Evolutionary conservation across 192 early-diverging fungal species (phyloP), one percentile per base, ranked within the genome.

Genomic region (Chytriomyces sp.): DNA sequence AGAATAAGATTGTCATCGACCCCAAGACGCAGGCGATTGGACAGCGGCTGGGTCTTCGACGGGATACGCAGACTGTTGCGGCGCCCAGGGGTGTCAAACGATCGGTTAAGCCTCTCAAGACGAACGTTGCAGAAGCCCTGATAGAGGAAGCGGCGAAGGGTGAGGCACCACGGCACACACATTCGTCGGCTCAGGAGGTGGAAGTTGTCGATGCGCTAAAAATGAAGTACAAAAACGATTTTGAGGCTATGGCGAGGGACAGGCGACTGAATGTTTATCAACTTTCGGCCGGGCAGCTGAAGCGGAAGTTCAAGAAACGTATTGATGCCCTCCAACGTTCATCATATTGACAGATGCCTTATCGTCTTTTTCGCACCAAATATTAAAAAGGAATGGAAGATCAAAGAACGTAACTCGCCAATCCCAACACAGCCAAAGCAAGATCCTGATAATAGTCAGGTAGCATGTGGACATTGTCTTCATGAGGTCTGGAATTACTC

Each of bases 241-340:
- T 79, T 56, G 70, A 74, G 8, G 75, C 75, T 3, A 86, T 86
- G 85, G 62, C 74, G 12, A 68, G 81, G 73, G 85, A 86, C 59
- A 52, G 68, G 32, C 81, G 80, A 60, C 59, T 84, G 25, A 86
- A 86, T 71, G 34, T 53, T 39, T 86, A 83, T 56, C 83, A 84
- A 72, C 75, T 86, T 38, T 66, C 81, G 2, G 77, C 68, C 0
- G 81, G 81, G 1, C 85, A 86, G 71, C 67, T 86, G 49, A 61
- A 72, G 56, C 72, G 77, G 28, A 82, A 79, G 64, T 74, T 85
- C 62, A 66, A 72, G 25, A 59, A 56, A n/a, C n/a, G n/a, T n/a
- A n/a, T n/a, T n/a, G n/a, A n/a, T n/a, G n/a, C n/a, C n/a, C n/a
- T n/a, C n/a, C n/a, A n/a, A n/a, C n/a, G n/a, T n/a, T n/a, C n/a